Conservation (phyloP, 2,329 filamentous ascomycete genomes). For the Fusarium devonianum region DNA sequence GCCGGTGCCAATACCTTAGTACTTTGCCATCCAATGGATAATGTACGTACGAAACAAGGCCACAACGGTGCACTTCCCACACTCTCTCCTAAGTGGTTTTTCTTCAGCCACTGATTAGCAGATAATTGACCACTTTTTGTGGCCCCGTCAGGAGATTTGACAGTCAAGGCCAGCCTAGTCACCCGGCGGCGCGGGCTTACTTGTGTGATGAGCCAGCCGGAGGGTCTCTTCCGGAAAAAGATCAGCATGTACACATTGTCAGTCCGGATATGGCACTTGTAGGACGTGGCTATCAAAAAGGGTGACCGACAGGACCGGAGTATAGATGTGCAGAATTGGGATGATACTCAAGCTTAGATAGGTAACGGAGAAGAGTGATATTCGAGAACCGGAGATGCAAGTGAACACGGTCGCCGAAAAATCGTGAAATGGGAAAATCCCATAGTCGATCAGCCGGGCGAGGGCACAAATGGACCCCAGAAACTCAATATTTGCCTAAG, state of each 20-base stretch:
- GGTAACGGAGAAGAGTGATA: background rate
- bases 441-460: conserved; percentile 26
- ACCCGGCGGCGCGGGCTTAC: conserved; percentile 14
- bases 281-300: conserved; percentile 25
- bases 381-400: conserved; percentile 13
- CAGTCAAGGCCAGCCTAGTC: background rate
- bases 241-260: conserved; percentile 32
- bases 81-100: no score
- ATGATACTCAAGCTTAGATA: no score
- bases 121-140: conserved; percentile 7
- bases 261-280: conserved; percentile 27
- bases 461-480: conserved; percentile 17
- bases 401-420: conserved; percentile 12
- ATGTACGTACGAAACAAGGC: no score
- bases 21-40: no score
- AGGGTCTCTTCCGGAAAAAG: conserved; percentile 36
- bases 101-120: no score
- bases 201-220: conserved; percentile 27
- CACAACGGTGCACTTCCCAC: conserved; percentile 26
- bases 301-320: no score
- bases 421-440: conserved; percentile 33
- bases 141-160: conserved; percentile 2
- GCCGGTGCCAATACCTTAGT: conserved; percentile 16
- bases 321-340: no score
- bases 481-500: conserved; percentile 25